Conservation (phyloP, 352 stramenopile species). For the Phytophthora tubulina region DNA sequence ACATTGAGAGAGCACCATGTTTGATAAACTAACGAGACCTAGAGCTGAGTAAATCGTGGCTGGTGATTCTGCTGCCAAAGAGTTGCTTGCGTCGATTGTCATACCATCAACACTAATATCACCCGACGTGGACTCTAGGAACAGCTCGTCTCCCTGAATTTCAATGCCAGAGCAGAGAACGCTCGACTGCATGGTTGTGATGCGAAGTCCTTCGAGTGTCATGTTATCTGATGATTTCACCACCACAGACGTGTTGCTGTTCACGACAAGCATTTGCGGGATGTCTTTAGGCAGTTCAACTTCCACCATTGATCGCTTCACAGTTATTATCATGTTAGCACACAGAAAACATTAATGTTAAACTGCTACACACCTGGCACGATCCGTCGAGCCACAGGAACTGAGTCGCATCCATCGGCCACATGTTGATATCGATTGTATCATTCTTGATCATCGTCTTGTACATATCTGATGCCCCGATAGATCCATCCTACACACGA, state of each 20-base stretch:
- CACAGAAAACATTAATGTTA: neutral
- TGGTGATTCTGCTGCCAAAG: slow-evolving; percentile 37
- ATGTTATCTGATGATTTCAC: slow-evolving; percentile 49
- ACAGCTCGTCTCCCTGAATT: slow-evolving; percentile 45
- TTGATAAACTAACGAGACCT: slow-evolving; percentile 53
- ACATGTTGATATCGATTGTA: slow-evolving; percentile 37
- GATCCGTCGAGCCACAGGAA: slow-evolving; percentile 79
- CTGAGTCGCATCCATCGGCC: slow-evolving; percentile 48
- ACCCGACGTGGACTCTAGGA: slow-evolving; percentile 54
- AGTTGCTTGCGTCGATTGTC: slow-evolving; percentile 49
- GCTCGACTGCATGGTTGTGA: slow-evolving; percentile 58
- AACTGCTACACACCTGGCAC: slow-evolving; percentile 56
- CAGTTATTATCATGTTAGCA: neutral
- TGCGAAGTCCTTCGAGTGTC: slow-evolving; percentile 41
- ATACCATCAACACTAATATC: slow-evolving; percentile 60
- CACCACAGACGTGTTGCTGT: slow-evolving; percentile 64
- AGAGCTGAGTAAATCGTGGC: slow-evolving; percentile 55
- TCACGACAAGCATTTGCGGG: slow-evolving; percentile 42
- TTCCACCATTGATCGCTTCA: slow-evolving; percentile 55
- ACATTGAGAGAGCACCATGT: slow-evolving; percentile 62
- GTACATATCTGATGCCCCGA: slow-evolving; percentile 38
- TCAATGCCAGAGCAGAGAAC: slow-evolving; percentile 56
- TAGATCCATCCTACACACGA: slow-evolving; percentile 24
- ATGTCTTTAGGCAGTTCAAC: slow-evolving; percentile 46
- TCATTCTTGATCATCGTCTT: slow-evolving; percentile 35